phyloP scores from a whole-genome alignment of 805 yeast species.

The Lipomyces kockii region DNA sequence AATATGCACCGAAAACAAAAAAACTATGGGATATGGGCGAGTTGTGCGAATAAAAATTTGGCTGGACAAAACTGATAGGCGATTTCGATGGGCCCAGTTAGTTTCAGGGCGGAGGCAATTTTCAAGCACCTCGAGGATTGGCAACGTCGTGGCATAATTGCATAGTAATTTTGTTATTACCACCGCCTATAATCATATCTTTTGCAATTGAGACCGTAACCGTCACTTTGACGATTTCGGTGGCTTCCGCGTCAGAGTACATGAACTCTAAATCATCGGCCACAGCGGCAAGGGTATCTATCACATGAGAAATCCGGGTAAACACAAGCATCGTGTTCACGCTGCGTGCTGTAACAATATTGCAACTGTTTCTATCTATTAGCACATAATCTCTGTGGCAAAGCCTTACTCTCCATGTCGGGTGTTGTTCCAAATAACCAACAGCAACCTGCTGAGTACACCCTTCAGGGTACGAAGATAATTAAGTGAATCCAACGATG shows the following conservation, averaged over 20 bases:
- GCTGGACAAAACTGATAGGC: neutral
- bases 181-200: neutral
- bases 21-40: neutral
- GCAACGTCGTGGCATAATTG: neutral
- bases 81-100: neutral
- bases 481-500: neutral
- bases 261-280: neutral
- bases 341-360: neutral
- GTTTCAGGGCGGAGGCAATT: neutral
- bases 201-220: neutral
- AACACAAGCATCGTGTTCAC: neutral
- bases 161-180: neutral
- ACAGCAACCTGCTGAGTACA: constrained; percentile 41
- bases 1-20: neutral
- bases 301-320: constrained; percentile 10
- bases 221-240: neutral
- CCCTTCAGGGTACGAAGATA: constrained; percentile 44
- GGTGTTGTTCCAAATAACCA: neutral
- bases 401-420: neutral
- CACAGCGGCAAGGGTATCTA: neutral
- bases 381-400: neutral
- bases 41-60: neutral
- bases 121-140: neutral
- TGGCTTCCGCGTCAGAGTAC: neutral
- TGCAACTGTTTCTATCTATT: neutral